Evolutionary conservation across 164 flowering plant genomes (phyloP).

Genomic region (Echeveria elegans): DNA sequence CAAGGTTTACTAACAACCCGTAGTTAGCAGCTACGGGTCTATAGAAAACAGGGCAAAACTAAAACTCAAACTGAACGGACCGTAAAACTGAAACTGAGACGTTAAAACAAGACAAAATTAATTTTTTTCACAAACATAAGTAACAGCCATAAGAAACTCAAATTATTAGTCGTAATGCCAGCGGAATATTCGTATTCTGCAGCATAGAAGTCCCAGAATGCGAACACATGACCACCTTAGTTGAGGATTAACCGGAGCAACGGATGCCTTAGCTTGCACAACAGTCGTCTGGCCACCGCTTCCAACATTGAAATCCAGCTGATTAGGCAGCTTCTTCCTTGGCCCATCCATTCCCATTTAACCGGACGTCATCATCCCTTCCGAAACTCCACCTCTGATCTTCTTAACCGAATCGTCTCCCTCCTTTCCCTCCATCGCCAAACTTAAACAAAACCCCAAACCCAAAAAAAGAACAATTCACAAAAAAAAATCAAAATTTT

Average conservation of each 20-base stretch:
- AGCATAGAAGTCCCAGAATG: neutral
- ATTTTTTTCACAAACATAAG: neutral
- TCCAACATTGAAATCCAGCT: constrained; percentile 7
- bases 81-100: too few relatives aligned
- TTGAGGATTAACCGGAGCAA: neutral
- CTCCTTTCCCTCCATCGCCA: constrained; percentile 3
- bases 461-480: neutral
- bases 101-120: too few relatives aligned
- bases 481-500: neutral
- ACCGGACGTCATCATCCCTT: too few relatives aligned
- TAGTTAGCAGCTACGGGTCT: too few relatives aligned
- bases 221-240: too few relatives aligned
- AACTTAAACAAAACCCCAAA: neutral
- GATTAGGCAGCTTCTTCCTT: neutral
- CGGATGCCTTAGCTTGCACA: constrained; percentile 1
- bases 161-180: neutral
- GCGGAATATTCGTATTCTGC: neutral
- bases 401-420: neutral
- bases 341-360: neutral
- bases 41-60: too few relatives aligned
- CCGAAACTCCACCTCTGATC: neutral
- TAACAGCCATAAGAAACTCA: neutral
- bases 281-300: neutral
- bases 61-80: too few relatives aligned
- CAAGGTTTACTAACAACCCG: too few relatives aligned